These are phyloP conservation scores for Boletus sp. DNA, from an alignment of 768 basidiomycete genomes.

Conservation along the genomic window DNA sequence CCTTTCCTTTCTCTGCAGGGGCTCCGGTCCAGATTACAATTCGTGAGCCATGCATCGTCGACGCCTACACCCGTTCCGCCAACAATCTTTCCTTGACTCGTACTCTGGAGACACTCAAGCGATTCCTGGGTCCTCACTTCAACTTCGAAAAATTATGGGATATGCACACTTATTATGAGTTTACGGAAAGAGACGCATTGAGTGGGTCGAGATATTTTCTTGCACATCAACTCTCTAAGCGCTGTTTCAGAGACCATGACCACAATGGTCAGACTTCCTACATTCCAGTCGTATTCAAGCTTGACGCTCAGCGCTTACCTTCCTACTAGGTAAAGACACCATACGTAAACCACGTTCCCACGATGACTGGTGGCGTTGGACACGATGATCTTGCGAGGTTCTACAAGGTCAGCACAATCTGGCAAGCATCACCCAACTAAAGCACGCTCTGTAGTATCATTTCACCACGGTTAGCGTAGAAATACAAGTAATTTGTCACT, in stretches of 20 bases:
- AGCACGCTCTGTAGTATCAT: slow-evolving; percentile 32
- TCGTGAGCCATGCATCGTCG: slow-evolving; percentile 20
- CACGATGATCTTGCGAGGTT: slow-evolving; percentile 41
- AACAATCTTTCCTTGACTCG: slow-evolving; percentile 37
- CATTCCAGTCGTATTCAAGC: neutral
- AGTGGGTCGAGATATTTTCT: slow-evolving; percentile 27
- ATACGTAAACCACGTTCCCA: slow-evolving; percentile 42
- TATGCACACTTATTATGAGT: slow-evolving; percentile 45
- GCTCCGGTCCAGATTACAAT: slow-evolving; percentile 29
- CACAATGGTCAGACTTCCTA: slow-evolving; percentile 33
- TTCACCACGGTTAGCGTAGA: slow-evolving; percentile 31
- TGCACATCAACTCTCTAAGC: neutral
- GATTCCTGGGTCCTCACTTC: slow-evolving; percentile 41
- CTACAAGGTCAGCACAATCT: slow-evolving; percentile 35
- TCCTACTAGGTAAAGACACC: slow-evolving; percentile 37
- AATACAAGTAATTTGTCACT: neutral
- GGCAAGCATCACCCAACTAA: neutral
- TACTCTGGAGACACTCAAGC: slow-evolving; percentile 35
- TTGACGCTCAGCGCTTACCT: slow-evolving; percentile 2
- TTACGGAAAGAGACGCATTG: slow-evolving; percentile 36
- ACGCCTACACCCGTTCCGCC: slow-evolving; percentile 37
- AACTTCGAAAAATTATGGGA: slow-evolving; percentile 47
- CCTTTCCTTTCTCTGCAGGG: slow-evolving; percentile 35
- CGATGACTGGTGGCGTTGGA: slow-evolving; percentile 47
- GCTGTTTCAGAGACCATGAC: slow-evolving; percentile 37